Conservation (phyloP, 2,329 filamentous ascomycete genomes). For the Chaetomium strumarium region DNA sequence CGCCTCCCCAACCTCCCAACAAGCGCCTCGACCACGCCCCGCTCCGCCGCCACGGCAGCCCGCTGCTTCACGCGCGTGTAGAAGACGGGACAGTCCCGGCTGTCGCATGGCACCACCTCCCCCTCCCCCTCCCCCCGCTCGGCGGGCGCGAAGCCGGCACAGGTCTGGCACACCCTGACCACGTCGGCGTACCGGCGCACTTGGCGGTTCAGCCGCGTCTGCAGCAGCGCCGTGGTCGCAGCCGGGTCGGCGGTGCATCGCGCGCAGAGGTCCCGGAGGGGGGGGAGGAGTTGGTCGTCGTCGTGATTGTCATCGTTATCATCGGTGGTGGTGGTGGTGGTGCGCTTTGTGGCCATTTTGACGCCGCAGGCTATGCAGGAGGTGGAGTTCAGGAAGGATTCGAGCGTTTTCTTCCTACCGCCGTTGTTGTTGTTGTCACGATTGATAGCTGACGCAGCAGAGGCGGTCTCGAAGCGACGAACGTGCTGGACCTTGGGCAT, state of each 20-base stretch:
- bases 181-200: constrained; percentile 62
- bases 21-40: constrained; percentile 31
- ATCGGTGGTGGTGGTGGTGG: constrained; percentile 19
- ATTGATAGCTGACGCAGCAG: constrained; percentile 22
- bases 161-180: constrained; percentile 69
- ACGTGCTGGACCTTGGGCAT: constrained; percentile 88
- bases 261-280: constrained; percentile 49
- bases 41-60: constrained; percentile 40
- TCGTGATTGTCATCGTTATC: constrained; percentile 20
- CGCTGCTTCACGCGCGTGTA: constrained; percentile 67
- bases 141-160: constrained; percentile 63
- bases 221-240: constrained; percentile 58
- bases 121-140: too few relatives aligned
- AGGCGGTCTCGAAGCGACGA: constrained; percentile 48
- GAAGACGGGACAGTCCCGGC: constrained; percentile 87
- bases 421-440: constrained; percentile 23
- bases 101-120: constrained; percentile 80
- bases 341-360: constrained; percentile 35
- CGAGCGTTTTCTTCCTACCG: constrained; percentile 65
- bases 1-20: constrained; percentile 29
- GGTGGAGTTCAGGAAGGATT: constrained; percentile 81
- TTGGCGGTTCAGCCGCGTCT: constrained; percentile 53
- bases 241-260: constrained; percentile 51
- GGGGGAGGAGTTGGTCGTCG: too few relatives aligned
- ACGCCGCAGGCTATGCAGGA: constrained; percentile 71